Percentiles rank a stretch among this genome's conserved stretches.
Conservation (phyloP, 768 basidiomycete genomes). For the Lenzites betulinus region DNA sequence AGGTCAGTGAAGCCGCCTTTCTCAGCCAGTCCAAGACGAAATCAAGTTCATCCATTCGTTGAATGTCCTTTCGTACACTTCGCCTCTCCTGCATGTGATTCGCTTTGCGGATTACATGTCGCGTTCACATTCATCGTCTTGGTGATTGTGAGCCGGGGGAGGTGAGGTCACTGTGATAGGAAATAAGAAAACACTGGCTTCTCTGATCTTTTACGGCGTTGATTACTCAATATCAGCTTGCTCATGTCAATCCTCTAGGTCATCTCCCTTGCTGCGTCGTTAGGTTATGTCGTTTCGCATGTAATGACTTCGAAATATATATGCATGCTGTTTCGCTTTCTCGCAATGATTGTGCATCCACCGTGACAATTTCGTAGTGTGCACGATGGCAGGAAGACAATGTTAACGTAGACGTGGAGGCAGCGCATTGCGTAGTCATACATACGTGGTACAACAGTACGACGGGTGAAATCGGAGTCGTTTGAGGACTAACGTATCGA, state of each 20-base stretch:
- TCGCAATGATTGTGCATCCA: no score
- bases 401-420: no score
- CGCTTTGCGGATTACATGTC: slow-evolving; percentile 40
- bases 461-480: no score
- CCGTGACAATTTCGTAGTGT: no score
- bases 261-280: not conserved
- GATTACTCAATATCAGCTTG: not conserved
- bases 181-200: slow-evolving; percentile 28
- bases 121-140: slow-evolving; percentile 50
- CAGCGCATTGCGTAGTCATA: no score
- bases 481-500: not conserved
- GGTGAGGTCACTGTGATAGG: slow-evolving; percentile 28
- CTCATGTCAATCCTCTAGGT: not conserved
- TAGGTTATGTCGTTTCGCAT: not conserved
- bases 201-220: slow-evolving; percentile 12
- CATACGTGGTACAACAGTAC: no score
- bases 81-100: slow-evolving; percentile 34
- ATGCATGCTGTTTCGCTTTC: no score
- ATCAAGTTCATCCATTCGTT: slow-evolving; percentile 88
- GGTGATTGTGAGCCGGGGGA: slow-evolving; percentile 43
- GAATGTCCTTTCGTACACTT: slow-evolving; percentile 46
- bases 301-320: no score
- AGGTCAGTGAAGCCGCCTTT: slow-evolving; percentile 16
- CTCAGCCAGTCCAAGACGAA: slow-evolving; percentile 51
- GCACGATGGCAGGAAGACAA: no score